Conservation (phyloP, 257 asterid genomes). For the Penstemon newberryi region DNA sequence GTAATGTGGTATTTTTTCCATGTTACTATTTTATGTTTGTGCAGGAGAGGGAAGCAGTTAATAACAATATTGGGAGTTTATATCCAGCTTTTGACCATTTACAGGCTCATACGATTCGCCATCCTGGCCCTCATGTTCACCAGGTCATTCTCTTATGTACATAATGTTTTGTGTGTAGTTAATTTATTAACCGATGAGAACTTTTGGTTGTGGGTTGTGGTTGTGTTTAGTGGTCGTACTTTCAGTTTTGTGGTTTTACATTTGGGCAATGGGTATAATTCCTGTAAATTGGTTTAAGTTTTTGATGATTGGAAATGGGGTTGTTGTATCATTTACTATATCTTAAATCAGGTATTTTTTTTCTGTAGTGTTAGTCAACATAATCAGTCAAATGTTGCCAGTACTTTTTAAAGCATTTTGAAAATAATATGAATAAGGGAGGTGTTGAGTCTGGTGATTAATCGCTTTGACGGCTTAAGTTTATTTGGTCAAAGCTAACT, state of each 20-base stretch:
- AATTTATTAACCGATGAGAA: slow-evolving; percentile 4
- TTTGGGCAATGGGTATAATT: neutral
- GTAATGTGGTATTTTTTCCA: neutral
- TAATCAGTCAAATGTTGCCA: neutral
- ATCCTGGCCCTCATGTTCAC: slow-evolving; percentile 52
- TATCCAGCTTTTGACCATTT: slow-evolving; percentile 62
- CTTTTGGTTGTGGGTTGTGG: slow-evolving; percentile 2
- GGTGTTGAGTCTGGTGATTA: neutral
- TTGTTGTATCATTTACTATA: neutral
- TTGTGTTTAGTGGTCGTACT: neutral
- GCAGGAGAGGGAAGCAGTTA: slow-evolving; percentile 62
- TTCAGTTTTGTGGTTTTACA: neutral
- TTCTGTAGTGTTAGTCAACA: neutral
- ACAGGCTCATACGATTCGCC: slow-evolving; percentile 61
- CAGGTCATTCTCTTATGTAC: slow-evolving; percentile 37
- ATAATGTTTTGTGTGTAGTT: neutral
- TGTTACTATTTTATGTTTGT: slow-evolving; percentile 24
- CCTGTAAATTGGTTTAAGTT: neutral
- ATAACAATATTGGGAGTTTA: slow-evolving; percentile 45
- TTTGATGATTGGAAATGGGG: neutral
- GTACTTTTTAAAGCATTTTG: neutral
- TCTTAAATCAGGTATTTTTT: neutral
- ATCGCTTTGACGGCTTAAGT: neutral
- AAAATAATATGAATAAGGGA: neutral
- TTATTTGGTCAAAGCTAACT: neutral